Evolutionary conservation across 2,329 filamentous ascomycete genomes (phyloP).

Genomic region (Sporothrix dimorphospora): DNA sequence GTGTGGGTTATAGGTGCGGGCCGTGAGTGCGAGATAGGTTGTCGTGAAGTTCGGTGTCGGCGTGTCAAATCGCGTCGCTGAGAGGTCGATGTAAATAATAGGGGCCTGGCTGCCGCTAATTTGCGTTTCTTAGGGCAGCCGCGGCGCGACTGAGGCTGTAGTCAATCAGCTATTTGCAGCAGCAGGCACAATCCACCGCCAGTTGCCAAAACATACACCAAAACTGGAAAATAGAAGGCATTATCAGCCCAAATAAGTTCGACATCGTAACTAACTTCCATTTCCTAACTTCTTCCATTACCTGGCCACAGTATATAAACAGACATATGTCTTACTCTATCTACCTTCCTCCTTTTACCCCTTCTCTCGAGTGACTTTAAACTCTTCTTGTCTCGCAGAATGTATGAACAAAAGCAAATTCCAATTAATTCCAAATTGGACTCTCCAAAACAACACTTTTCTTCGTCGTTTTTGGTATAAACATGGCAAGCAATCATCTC

Average conservation of each 20-base stretch:
- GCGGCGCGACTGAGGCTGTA: not conserved
- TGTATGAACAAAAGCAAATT: not conserved
- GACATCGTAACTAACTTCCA: not conserved
- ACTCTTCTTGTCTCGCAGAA: not conserved
- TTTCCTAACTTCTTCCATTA: not conserved
- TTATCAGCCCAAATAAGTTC: not conserved
- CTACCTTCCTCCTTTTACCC: conserved; percentile 8
- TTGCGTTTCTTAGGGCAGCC: not conserved
- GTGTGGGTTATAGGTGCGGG: not conserved
- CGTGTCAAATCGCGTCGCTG: not conserved
- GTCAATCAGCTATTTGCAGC: not conserved
- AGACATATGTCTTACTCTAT: not conserved
- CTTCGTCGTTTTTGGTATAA: not conserved
- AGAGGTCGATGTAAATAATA: not conserved
- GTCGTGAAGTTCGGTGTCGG: not conserved
- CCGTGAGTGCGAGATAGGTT: not conserved
- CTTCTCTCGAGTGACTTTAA: not conserved
- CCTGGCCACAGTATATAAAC: not conserved
- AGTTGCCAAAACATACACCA: not conserved
- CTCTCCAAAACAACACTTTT: not conserved
- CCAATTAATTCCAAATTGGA: conserved; percentile 21
- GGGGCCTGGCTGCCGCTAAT: not conserved
- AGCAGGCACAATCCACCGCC: not conserved
- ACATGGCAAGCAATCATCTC: not conserved
- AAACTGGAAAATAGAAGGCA: not conserved